Base-by-base conservation (phyloP, 345 rosid species). In the Pseudoturritis turrita region DNA sequence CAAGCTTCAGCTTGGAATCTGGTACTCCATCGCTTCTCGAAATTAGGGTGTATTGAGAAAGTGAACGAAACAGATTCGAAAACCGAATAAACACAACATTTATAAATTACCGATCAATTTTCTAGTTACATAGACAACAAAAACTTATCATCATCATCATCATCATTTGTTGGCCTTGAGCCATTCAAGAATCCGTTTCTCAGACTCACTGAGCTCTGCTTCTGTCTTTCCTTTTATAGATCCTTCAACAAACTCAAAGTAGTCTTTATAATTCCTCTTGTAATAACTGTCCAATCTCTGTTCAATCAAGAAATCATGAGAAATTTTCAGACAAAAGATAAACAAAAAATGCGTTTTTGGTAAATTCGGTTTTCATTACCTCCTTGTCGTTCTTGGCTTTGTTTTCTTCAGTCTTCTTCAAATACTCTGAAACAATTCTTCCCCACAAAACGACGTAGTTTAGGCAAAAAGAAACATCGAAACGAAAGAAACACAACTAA, bases 221-320 rank as follows among this genome's bases (percentile, higher is more conserved):
- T 83, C 89, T 7, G 74, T 65, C 89, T 88, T 94, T 60, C 84
- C 87, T 50, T 71, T 78, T 62, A 87, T 18, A 12, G 83, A 71
- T 29, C 96, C 98, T 84, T 90, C 92, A 19, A 86, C 87, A 69
- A 82, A 83, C 51, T 87, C 88, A 73, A 93, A 93, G 79, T 93
- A 93, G 75, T 90, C 97, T 72, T 78, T 86, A 87, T 90, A 89
- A 69, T 93, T 93, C 47, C 97, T 75, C 85, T 87, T 89, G 92
- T 89, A 87, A 76, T 83, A 89, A 70, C 84, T 85, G 10, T 93
- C 94, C 88, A 81, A 19, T 71, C 96, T 85, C 98, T 93, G 68
- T 55, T 62, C 39, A 3, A 60, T 61, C 50, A 37, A 51, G 0
- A 63, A 44, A 64, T 64, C 47, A 53, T 65, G 4, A 50, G 33